phyloP scores from a whole-genome alignment of 768 basidiomycete species.

The Jaapia argillacea region DNA sequence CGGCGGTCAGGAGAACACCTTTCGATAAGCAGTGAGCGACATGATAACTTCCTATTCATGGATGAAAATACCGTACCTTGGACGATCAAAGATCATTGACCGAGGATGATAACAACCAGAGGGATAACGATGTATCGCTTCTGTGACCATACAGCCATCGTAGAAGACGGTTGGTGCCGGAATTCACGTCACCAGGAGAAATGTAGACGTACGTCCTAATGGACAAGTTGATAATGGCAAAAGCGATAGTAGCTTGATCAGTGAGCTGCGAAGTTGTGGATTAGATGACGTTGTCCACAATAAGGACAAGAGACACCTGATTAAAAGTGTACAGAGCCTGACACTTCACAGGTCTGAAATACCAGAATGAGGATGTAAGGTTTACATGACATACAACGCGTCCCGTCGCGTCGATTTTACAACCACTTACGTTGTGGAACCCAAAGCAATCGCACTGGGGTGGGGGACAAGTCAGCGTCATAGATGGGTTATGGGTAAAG shows the following conservation, averaged over 20 bases:
- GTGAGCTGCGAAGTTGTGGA: slow-evolving; percentile 31
- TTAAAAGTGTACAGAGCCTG: slow-evolving; percentile 38
- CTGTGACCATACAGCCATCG: slow-evolving; percentile 58
- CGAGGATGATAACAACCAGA: slow-evolving; percentile 47
- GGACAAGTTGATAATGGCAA: slow-evolving; percentile 37
- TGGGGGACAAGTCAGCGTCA: neutral
- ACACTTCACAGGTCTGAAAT: slow-evolving; percentile 31
- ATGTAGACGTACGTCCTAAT: slow-evolving; percentile 27
- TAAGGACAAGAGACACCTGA: slow-evolving; percentile 30
- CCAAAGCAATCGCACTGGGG: slow-evolving; percentile 24
- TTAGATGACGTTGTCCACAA: too few species aligned
- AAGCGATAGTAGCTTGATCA: slow-evolving; percentile 31
- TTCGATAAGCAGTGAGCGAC: too few species aligned
- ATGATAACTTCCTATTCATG: too few species aligned
- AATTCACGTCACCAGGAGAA: too few species aligned
- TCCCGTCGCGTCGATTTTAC: too few species aligned
- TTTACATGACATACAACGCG: too few species aligned
- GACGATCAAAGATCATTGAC: slow-evolving; percentile 62
- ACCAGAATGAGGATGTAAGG: too few species aligned
- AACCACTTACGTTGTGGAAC: slow-evolving; percentile 24
- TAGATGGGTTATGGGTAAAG: neutral
- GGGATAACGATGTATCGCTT: slow-evolving; percentile 39
- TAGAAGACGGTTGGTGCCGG: slow-evolving; percentile 8
- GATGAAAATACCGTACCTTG: too few species aligned
- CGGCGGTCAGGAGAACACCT: slow-evolving; percentile 53